phyloP scores from a whole-genome alignment of 164 flowering plant species.

The Magnolia officinalis region DNA sequence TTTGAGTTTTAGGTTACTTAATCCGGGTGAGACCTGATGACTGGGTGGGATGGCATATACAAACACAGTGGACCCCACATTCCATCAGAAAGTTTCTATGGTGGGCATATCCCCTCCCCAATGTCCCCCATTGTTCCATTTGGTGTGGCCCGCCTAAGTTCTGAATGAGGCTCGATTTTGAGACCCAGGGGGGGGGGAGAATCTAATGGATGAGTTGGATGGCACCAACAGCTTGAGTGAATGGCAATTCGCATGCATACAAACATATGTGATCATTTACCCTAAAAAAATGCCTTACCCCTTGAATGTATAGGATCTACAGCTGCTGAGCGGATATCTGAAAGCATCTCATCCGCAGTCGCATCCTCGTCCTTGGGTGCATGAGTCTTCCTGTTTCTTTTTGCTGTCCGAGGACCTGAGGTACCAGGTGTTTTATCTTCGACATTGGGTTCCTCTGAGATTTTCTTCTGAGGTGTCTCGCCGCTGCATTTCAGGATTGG shows the following conservation, averaged over 20 bases:
- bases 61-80: too few relatives aligned
- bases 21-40: too few relatives aligned
- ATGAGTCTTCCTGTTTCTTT: not conserved
- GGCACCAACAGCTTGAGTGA: not conserved
- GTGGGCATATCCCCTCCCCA: too few relatives aligned
- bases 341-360: slow-evolving; percentile 42
- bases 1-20: too few relatives aligned
- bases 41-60: too few relatives aligned
- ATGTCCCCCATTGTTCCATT: too few relatives aligned
- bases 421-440: slow-evolving; percentile 9
- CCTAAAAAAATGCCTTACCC: slow-evolving; percentile 23
- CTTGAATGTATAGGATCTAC: slow-evolving; percentile 37
- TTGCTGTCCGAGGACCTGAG: slow-evolving; percentile 11
- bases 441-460: slow-evolving; percentile 10
- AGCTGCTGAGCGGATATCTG: slow-evolving; percentile 45
- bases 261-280: not conserved
- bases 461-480: slow-evolving; percentile 25
- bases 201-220: not conserved
- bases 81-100: too few relatives aligned
- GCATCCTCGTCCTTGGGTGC: slow-evolving; percentile 22
- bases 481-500: slow-evolving; percentile 23
- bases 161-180: too few relatives aligned
- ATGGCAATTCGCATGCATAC: not conserved
- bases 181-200: too few relatives aligned
- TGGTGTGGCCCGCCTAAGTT: too few relatives aligned